phyloP scores from a whole-genome alignment of 176 grass and related monocot genomes.

The Themeda triandra region DNA sequence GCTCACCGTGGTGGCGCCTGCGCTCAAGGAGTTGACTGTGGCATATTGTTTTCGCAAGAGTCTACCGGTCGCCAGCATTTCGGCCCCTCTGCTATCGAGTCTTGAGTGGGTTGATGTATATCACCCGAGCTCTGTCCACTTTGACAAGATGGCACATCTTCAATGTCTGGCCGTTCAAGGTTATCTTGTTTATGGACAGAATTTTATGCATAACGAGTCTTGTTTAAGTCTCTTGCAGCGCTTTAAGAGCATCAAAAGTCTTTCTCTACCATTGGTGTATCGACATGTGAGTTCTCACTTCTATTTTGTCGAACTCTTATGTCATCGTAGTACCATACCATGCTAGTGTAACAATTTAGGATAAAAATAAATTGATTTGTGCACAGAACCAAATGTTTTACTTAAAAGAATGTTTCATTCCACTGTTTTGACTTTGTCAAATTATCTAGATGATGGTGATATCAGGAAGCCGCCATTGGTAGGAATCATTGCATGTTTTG shows the following conservation, averaged over 20 bases:
- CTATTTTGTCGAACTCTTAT: not conserved
- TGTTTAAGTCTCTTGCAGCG: not conserved
- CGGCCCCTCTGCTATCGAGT: not conserved
- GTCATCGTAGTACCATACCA: not conserved
- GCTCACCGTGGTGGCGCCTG: slow-evolving; percentile 6
- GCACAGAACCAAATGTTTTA: not conserved
- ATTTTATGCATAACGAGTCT: not conserved
- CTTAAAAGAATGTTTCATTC: not conserved
- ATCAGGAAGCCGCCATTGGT: not conserved
- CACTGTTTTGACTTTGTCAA: not conserved
- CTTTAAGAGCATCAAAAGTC: not conserved
- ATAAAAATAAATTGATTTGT: not conserved
- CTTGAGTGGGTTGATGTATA: not conserved
- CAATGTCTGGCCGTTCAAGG: not conserved
- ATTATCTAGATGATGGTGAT: not conserved
- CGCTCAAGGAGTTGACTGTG: not conserved
- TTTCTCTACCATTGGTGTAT: not conserved
- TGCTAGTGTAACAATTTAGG: not conserved
- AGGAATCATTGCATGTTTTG: not conserved
- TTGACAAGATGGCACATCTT: not conserved
- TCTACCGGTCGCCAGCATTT: slow-evolving; percentile 8
- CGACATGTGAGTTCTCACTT: not conserved
- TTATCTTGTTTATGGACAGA: not conserved
- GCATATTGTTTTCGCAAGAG: not conserved
- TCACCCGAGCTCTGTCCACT: slow-evolving; percentile 2